Evolutionary conservation across 2,329 filamentous ascomycete genomes (phyloP), one percentile per base, ranked within the genome.

Genomic region (Madurella fahalii): DNA sequence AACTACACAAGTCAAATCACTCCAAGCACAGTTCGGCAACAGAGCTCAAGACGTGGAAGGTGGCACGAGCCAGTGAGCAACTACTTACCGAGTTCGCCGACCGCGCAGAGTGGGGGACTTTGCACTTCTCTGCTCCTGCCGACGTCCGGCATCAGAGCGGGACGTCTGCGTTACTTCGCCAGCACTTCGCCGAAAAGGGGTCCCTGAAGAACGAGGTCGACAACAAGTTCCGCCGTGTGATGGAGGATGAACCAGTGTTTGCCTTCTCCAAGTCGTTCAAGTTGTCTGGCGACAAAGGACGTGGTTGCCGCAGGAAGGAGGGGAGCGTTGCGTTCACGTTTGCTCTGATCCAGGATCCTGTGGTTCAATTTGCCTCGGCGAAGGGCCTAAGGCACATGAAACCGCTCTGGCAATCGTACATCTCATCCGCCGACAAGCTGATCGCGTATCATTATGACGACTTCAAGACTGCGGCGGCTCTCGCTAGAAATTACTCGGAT

Each of bases 181-280:
- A 83, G 59, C 76, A 78, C 1, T 95, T 95, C 69, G 82, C 89
- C 1, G 76, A 78, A 54, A 84, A 79, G 12, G 85, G 88, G 4
- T 78, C 76, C 1, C 71, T 95, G 17, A 76, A 79, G 52, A 89
- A 94, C 65, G 69, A 76, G 45, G 78, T 86, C 15, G 89, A 94
- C 63, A 69, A 71, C n/a, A 70, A 73, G 1, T 92, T 85, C 69
- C 82, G 89, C 3, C 72, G 75, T 7, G 87, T 92, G 58, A 86
- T 87, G 76, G 85, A 92, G 48, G 79, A 89, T 31, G 87, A 93
- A 67, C 90, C 90, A 0, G 85, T 92, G 3, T 93, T 94, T 71
- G 89, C 89, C 0, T 94, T 92, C 67, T 78, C 84, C 13, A 86
- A 86, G 63, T 76, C 78, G 5, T 86, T 89, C 69, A 73, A 74